phyloP scores from a whole-genome alignment of 2,329 filamentous ascomycete species.

The Mariannaea sp. region DNA sequence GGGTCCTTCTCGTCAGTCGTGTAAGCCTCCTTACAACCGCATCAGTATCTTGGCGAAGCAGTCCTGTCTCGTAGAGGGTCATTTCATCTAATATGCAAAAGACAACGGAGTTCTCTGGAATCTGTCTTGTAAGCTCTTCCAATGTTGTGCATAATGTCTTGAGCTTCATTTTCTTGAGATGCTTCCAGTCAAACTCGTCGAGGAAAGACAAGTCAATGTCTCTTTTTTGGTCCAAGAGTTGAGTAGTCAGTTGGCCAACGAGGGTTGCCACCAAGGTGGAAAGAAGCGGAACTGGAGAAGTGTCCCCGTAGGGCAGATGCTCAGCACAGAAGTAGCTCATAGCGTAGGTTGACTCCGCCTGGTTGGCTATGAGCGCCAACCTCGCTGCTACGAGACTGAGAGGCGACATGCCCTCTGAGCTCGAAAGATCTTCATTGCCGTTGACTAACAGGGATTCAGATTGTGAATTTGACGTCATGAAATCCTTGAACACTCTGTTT shows the following conservation, averaged over 20 bases:
- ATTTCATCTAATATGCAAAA: slow-evolving; percentile 5
- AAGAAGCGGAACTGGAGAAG: background rate
- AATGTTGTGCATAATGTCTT: background rate
- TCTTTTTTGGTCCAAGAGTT: background rate
- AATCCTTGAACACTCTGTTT: background rate
- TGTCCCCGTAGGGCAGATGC: background rate
- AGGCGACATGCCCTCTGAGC: slow-evolving; percentile 4
- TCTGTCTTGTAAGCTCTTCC: background rate
- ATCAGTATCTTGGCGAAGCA: background rate
- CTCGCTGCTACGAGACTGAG: slow-evolving; percentile 12
- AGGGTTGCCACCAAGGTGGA: background rate
- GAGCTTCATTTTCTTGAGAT: background rate
- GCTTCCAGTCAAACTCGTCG: background rate
- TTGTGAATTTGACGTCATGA: background rate
- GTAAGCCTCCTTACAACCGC: background rate
- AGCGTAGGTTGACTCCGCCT: background rate
- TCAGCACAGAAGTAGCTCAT: background rate
- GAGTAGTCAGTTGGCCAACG: background rate
- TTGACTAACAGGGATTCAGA: slow-evolving; percentile 4
- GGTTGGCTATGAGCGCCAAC: background rate
- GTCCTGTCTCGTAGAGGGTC: background rate
- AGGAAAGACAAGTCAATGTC: background rate
- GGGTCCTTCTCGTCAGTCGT: background rate
- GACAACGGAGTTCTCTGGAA: background rate
- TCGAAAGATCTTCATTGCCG: slow-evolving; percentile 11